Conservation (phyloP, 305 asterid genomes). For the Fraxinus sp. region DNA sequence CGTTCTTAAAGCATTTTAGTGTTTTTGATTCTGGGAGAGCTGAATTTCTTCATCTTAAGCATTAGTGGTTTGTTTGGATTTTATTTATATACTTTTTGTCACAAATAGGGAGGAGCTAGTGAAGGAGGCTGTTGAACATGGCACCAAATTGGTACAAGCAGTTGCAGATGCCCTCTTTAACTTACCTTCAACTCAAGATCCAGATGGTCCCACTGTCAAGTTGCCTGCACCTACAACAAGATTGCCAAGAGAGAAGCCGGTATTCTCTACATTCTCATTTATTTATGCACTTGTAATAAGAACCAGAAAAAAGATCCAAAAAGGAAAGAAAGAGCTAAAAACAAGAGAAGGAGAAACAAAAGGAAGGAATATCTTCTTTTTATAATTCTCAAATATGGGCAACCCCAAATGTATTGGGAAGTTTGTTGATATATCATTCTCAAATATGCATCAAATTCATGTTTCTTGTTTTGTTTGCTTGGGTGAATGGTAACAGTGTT, state of each 20-base stretch:
- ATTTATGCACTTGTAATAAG: not conserved
- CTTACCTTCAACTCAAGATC: conserved; percentile 70
- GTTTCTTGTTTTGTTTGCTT: not conserved
- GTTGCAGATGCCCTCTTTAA: conserved; percentile 78
- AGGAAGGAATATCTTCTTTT: not conserved
- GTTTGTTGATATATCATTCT: not conserved
- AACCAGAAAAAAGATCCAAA: not conserved
- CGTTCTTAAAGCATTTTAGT: not conserved
- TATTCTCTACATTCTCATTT: conserved; percentile 28
- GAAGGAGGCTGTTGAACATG: conserved; percentile 61
- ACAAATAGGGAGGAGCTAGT: conserved; percentile 65
- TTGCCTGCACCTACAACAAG: conserved; percentile 79
- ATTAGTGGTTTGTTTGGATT: not conserved
- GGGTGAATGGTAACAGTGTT: not conserved
- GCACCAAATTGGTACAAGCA: conserved; percentile 80
- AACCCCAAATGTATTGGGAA: not conserved
- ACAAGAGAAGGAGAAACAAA: not conserved
- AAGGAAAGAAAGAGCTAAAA: not conserved
- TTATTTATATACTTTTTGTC: not conserved
- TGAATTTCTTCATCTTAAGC: not conserved
- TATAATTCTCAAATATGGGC: not conserved
- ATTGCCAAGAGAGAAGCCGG: conserved; percentile 89
- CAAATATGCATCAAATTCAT: not conserved
- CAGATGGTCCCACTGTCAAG: conserved; percentile 70
- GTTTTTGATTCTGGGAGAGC: not conserved